These are phyloP conservation scores for Akebia trifoliata DNA, from an alignment of 164 flowering plant genomes.

Conservation along the genomic window DNA sequence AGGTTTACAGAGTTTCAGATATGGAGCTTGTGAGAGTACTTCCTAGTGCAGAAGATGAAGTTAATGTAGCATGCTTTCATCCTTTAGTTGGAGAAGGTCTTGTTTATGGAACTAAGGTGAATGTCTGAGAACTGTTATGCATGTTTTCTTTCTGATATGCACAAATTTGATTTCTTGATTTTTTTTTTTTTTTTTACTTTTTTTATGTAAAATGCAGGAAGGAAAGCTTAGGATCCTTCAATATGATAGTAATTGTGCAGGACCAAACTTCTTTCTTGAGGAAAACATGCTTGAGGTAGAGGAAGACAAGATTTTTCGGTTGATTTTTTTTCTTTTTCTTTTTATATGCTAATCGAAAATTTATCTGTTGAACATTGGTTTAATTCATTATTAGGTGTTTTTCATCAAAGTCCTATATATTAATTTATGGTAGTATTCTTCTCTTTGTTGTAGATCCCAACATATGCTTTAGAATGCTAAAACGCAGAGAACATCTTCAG, in stretches of 20 bases:
- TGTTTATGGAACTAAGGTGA: conserved; percentile 97
- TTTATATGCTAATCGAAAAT: too few relatives aligned
- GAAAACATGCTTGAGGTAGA: conserved; percentile 71
- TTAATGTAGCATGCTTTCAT: conserved; percentile 98
- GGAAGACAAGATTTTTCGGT: background rate
- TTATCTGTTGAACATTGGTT: too few relatives aligned
- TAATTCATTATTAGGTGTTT: too few relatives aligned
- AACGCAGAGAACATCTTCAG: background rate
- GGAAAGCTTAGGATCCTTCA: conserved; percentile 91
- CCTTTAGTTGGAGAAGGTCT: conserved; percentile 92
- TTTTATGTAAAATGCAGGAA: conserved; percentile 49
- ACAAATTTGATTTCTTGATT: background rate
- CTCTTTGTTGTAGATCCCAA: conserved; percentile 44
- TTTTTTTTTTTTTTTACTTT: background rate
- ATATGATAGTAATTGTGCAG: conserved; percentile 40
- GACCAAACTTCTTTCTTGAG: conserved; percentile 32
- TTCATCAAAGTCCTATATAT: too few relatives aligned
- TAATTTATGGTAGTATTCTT: background rate
- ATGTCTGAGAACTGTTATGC: background rate
- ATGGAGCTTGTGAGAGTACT: conserved; percentile 98
- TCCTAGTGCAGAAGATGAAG: conserved; percentile 99
- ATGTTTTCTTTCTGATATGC: background rate
- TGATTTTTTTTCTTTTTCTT: background rate
- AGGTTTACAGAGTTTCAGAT: conserved; percentile 96
- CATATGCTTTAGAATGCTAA: conserved; percentile 62